Evolutionary conservation across 2,329 filamentous ascomycete species (phyloP), one percentile per base, ranked within the genome.

Genomic region (Aphanocladium album): DNA sequence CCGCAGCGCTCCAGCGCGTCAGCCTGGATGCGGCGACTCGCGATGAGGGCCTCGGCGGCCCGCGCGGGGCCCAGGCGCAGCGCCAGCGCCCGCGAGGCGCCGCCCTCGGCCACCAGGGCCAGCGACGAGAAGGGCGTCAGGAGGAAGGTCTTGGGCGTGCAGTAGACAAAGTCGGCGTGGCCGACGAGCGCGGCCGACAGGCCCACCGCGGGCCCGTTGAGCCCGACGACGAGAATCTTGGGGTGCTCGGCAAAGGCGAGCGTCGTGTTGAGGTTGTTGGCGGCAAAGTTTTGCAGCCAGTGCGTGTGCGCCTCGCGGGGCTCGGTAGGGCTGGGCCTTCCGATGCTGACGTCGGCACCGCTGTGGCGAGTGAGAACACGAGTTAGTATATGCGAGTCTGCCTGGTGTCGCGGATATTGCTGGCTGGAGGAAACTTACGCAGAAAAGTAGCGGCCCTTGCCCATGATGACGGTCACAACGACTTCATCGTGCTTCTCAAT

Each of bases 101-200:
- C 91, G 45, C 93, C 95, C 77, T 98, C 95, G 59, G 92, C 84
- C 0, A 98, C 93, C 1, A 99, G 84, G 1, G 95, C 93, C 1
- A 98, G 83, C 1, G 90, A 93, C 5, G 88, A 89, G 76, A 98
- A 98, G 4, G 95, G 95, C 1, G 93, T 96, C 27, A 98, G 85
- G 27, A 98, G 80, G 76, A 91, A 99, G 33, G 92, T 79, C 67
- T 89, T 83, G 0, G 93, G 92, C 0, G 89, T 82, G 71, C 84
- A 87, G 80, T 98, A 98, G 73, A 98, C 84, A 79, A 98, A 98
- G 79, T 98, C 95, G 25, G 90, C 90, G 73, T 91, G 89, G 30
- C 87, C 88, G 61, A 91, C 79, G 0, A 98, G 77, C 0, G 93
- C 93, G 1, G 93, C 95, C 2, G 89, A 90, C 35, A 98, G 87